Base-by-base conservation (phyloP, 78 protist genomes). In the Dictyostelium firmibasis region DNA sequence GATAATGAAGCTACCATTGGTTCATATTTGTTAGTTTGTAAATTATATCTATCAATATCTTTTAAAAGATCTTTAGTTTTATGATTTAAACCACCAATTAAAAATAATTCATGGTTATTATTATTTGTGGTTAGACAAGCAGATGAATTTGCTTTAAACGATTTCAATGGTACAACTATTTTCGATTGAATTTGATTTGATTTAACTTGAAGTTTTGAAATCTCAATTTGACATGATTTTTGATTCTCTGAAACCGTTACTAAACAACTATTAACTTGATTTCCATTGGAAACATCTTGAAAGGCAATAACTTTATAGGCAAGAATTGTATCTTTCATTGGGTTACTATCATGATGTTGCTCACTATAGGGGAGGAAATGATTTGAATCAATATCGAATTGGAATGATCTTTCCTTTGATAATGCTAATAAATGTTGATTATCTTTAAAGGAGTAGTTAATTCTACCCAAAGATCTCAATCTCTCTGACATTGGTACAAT, bases 41-140 rank as follows among this genome's bases (percentile, higher is more conserved):
- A 13, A 62, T 87, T 87, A 16, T 53, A 60, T 16, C 81, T 47
- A 18, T 87, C 93, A 0, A 78, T 87, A 6, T 79, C 84, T 47
- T 79, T 79, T n/a, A 41, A 25, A 44, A 25, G 0, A 2, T 79
- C 93, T 10, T 8, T 64, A 33, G 16, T 20, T 47, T 29, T 72
- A 62, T n/a, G 43, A 74, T 81, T 77, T 18, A 62, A 38, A 78
- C 93, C 93, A 29, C 93, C 93, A 36, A 87, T 53, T 33, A 87
- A 27, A 62, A 76, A 87, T 29, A 87, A 6, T 18, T 69, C 38
- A 31, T 86, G 62, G 33, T 86, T 35, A 20, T 14, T 14, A 1
- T 2, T 4, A 31, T 5, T 50, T 23, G 33, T n/a, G 6, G 41
- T 31, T 25, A 69, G 10, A 16, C 25, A 16, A 18, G 43, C 38